Evolutionary conservation across 495 filamentous ascomycete genomes (phyloP), one percentile per base, ranked within the genome.

Genomic region (Sordaria brevicollis): DNA sequence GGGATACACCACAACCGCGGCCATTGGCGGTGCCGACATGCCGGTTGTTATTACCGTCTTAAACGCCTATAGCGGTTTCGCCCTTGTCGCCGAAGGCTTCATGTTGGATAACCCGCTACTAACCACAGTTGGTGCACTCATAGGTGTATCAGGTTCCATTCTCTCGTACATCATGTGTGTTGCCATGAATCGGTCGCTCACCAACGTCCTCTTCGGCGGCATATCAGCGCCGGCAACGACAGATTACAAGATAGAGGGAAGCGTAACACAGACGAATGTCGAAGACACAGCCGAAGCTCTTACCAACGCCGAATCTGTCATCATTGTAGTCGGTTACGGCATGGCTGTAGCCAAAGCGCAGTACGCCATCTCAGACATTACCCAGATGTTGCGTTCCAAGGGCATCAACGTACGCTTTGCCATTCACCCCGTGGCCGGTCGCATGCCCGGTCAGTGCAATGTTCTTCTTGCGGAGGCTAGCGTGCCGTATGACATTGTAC

Each of bases 341-440:
- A 94, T 94, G 92, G 92, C 92, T 0, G 92, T 94, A 4, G 92
- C 92, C 15, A 93, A 93, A 81, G 91, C 91, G 7, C 92, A 94
- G 77, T 93, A 94, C 73, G 90, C 91, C 31, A 92, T 93, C 43
- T 88, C 89, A 10, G 91, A 93, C 71, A 92, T 94, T 67, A 89
- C 89, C 10, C 74, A 81, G n/a, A 86, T 89, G 81, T 81, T 93
- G 11, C 88, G 90, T 35, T 76, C 86, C 17, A 89, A 89, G 74
- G 90, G 90, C 21, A 82, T 92, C 73, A 91, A 88, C 31, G 91
- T 93, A 10, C 89, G 91, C n/a, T 94, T 94, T 72, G 92, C 91
- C 13, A 94, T 94, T 71, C 92, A 93, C 74, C 91, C 91, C 0
- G 91, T 93, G 29, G 91, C 92, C 0, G 92, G 92, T 43, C 86